Percentiles rank a stretch among this genome's conserved stretches.
Evolutionary conservation across 768 basidiomycete species (phyloP).

Genomic region (Tulasnella sp.): DNA sequence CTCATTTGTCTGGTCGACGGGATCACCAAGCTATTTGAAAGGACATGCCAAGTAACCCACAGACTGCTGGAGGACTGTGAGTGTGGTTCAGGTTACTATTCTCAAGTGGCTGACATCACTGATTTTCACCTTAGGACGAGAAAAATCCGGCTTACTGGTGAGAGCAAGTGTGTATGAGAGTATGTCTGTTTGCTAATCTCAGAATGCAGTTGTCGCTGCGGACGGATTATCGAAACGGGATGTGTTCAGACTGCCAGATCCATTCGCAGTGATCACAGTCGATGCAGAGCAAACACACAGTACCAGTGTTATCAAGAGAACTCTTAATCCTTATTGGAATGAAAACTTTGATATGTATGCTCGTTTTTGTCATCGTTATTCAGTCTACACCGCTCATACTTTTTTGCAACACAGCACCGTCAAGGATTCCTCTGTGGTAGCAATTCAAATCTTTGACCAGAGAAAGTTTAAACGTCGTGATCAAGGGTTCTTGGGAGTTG

Average conservation of each 20-base stretch:
- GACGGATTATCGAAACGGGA: constrained; percentile 89
- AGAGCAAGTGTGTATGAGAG: not conserved
- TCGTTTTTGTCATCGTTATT: not conserved
- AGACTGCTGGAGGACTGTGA: constrained; percentile 12
- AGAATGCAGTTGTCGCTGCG: constrained; percentile 71
- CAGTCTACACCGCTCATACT: not conserved
- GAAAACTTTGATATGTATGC: constrained; percentile 94
- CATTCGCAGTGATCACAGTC: constrained; percentile 96
- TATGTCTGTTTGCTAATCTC: not conserved
- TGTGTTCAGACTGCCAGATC: constrained; percentile 92
- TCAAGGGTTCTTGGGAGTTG: constrained; percentile 95
- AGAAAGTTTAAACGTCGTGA: constrained; percentile 97
- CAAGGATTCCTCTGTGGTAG: constrained; percentile 94
- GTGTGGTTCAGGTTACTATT: not conserved
- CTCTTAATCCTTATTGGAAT: constrained; percentile 91
- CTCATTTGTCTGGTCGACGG: no score
- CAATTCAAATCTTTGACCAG: constrained; percentile 98
- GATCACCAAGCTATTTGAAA: no score
- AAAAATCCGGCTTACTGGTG: constrained; percentile 19
- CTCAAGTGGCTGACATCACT: not conserved
- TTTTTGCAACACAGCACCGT: constrained; percentile 48
- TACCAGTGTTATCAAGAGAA: constrained; percentile 94
- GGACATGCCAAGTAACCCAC: constrained; percentile 15
- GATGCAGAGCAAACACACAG: constrained; percentile 97
- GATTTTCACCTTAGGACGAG: constrained; percentile 12